phyloP scores from a whole-genome alignment of 1,284 basidiomycete genomes.

The Ceratobasidium theobromae region DNA sequence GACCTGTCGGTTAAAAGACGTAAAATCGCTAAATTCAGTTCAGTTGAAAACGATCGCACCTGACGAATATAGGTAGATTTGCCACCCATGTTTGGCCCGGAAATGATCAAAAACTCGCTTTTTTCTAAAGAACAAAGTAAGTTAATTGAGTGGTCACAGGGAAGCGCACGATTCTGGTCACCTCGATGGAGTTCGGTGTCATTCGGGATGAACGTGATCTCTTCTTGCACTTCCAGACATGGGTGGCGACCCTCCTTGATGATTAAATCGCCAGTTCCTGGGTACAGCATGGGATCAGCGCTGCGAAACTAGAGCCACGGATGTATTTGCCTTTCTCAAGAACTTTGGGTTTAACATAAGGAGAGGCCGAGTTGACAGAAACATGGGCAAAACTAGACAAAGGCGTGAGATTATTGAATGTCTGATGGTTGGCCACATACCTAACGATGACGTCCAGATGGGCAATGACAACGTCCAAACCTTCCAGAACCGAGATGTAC shows the following conservation, averaged over 20 bases:
- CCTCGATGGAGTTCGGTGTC: conserved; percentile 88
- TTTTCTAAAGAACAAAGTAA: conserved; percentile 48
- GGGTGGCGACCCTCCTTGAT: conserved; percentile 89
- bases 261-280: conserved; percentile 76
- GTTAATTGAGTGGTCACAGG: conserved; percentile 31
- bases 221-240: conserved; percentile 95
- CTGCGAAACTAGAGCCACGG: background rate
- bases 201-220: conserved; percentile 93
- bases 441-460: conserved; percentile 90
- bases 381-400: conserved; percentile 82
- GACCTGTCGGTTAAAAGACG: conserved; percentile 52
- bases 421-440: conserved; percentile 47
- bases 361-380: conserved; percentile 79
- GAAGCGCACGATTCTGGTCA: conserved; percentile 43
- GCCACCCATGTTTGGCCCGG: conserved; percentile 96
- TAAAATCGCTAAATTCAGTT: background rate
- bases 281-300: conserved; percentile 32
- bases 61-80: conserved; percentile 93
- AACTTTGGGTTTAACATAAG: conserved; percentile 83
- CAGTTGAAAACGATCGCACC: conserved; percentile 41
- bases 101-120: conserved; percentile 87
- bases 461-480: conserved; percentile 84
- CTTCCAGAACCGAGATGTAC: conserved; percentile 88
- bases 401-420: background rate
- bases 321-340: conserved; percentile 62